Evolutionary conservation across 106 monocot genomes (phyloP).

Genomic region (Vanilla planifolia): DNA sequence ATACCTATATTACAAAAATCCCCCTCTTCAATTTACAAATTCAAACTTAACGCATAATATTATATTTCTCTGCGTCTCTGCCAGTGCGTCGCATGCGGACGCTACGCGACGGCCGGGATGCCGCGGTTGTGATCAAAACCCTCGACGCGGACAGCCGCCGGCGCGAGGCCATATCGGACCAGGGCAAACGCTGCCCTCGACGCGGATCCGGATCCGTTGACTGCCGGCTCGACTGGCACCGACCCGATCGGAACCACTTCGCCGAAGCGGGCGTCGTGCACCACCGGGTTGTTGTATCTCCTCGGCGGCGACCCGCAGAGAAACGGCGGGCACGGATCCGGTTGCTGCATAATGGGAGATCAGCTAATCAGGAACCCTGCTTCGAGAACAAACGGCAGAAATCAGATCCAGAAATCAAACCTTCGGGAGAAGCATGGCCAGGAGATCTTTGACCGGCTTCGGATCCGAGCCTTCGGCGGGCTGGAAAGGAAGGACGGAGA

Average conservation of each 20-base stretch:
- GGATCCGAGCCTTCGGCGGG: slow-evolving; percentile 5
- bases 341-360: not conserved
- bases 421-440: slow-evolving; percentile 14
- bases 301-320: slow-evolving; percentile 25
- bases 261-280: too few relatives aligned
- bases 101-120: too few relatives aligned
- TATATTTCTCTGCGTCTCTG: too few relatives aligned
- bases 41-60: too few relatives aligned
- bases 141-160: slow-evolving; percentile 26
- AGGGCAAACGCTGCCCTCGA: slow-evolving; percentile 7
- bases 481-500: slow-evolving; percentile 31
- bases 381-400: not conserved
- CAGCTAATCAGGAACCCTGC: not conserved
- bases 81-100: too few relatives aligned
- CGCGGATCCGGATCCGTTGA: not conserved
- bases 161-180: slow-evolving; percentile 20
- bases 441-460: slow-evolving; percentile 4
- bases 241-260: slow-evolving; percentile 1
- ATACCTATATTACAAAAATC: too few relatives aligned
- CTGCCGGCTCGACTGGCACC: not conserved
- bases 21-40: too few relatives aligned
- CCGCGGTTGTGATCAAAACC: slow-evolving; percentile 23
- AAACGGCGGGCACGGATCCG: slow-evolving; percentile 7
- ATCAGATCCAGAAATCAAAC: not conserved
- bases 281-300: slow-evolving; percentile 20